A percentile compares a stretch with the other conserved stretches of the same genome.
These are phyloP conservation scores for Paracorniculantispora psalliotae DNA, from an alignment of 2,329 filamentous ascomycete species.

Conservation along the genomic window DNA sequence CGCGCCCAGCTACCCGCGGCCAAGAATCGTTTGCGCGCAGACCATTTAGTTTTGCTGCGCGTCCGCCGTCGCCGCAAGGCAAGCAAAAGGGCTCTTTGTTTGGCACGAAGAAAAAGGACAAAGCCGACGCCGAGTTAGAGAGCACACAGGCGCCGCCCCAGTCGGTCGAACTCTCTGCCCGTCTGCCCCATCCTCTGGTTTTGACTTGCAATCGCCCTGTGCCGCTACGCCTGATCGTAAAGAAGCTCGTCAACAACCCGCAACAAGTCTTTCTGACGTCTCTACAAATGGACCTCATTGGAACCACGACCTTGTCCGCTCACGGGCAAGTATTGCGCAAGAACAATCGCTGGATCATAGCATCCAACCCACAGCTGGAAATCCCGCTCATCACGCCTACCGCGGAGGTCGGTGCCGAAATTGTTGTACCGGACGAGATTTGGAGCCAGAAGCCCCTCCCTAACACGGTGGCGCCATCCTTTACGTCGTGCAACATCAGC, in stretches of 20 bases:
- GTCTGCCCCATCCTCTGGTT: conserved; percentile 81
- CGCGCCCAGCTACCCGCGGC: conserved; percentile 59
- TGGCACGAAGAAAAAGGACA: conserved; percentile 32
- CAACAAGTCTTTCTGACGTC: conserved; percentile 72
- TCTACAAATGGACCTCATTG: conserved; percentile 76
- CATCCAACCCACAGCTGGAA: conserved; percentile 65
- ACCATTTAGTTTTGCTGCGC: conserved; percentile 52
- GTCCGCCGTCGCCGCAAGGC: conserved; percentile 27
- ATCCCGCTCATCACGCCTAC: conserved; percentile 60
- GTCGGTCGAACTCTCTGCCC: conserved; percentile 69
- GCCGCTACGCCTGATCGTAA: conserved; percentile 73
- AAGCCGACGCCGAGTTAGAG: conserved; percentile 5
- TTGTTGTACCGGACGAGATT: conserved; percentile 61
- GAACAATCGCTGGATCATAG: conserved; percentile 68
- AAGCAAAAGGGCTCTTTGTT: conserved; percentile 59
- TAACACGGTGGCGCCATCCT: conserved; percentile 81
- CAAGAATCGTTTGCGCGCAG: conserved; percentile 83
- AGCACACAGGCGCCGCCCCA: conserved; percentile 40
- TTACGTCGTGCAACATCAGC: conserved; percentile 81
- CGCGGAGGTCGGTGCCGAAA: conserved; percentile 59
- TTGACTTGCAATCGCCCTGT: conserved; percentile 84
- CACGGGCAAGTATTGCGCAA: conserved; percentile 70
- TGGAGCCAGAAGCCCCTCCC: conserved; percentile 73
- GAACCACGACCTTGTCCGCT: conserved; percentile 72
- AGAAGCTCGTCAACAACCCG: conserved; percentile 63